These are phyloP conservation scores for Clausena lansium DNA, from an alignment of 345 rosid species.

Conservation along the genomic window DNA sequence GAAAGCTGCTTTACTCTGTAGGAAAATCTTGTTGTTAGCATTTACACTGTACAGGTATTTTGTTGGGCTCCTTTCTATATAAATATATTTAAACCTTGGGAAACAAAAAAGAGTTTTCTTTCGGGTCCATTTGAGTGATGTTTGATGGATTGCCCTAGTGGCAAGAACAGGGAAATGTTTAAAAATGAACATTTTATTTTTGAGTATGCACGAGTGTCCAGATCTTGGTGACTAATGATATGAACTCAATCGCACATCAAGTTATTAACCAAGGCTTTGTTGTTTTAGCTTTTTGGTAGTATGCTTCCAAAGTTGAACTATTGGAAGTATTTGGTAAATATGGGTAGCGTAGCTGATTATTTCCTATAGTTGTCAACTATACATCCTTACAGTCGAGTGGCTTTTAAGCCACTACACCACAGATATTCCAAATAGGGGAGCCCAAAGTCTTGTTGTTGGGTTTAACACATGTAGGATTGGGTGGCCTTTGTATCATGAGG, in stretches of 20 bases:
- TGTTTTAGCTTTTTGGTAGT: no score
- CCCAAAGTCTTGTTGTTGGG: neutral
- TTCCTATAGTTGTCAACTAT: no score
- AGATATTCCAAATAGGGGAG: neutral
- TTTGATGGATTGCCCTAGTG: neutral
- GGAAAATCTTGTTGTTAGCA: constrained; percentile 24
- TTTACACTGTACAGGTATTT: constrained; percentile 40
- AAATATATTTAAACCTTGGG: constrained; percentile 10
- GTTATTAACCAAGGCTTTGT: no score
- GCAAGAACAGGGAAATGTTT: constrained; percentile 4
- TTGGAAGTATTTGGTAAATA: no score
- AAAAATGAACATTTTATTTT: neutral
- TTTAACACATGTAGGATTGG: neutral
- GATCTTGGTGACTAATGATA: neutral
- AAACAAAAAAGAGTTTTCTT: neutral
- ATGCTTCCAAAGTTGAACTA: no score
- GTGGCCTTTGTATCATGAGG: neutral
- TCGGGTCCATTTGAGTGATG: neutral
- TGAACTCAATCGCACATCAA: neutral
- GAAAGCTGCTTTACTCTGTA: constrained; percentile 16
- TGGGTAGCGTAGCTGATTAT: no score
- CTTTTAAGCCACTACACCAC: neutral
- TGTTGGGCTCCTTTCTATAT: neutral
- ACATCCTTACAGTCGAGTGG: neutral
- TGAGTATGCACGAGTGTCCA: neutral